These are phyloP conservation scores for Pontederia crassipes DNA, from an alignment of 176 grass and related monocot genomes.

Conservation along the genomic window DNA sequence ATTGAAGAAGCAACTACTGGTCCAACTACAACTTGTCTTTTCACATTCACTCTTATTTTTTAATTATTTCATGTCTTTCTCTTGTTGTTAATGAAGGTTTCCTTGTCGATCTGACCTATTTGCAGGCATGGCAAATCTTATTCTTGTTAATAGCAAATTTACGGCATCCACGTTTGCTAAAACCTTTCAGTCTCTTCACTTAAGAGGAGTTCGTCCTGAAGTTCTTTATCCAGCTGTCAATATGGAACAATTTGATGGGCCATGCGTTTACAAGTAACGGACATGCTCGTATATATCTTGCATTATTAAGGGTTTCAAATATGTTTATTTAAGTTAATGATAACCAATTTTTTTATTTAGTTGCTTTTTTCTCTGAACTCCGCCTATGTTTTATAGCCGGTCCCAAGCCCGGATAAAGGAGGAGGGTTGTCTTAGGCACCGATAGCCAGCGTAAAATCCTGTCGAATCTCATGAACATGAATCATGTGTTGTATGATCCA, in stretches of 20 bases:
- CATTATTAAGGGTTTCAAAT: background rate
- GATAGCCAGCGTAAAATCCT: too few species aligned
- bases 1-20: constrained; percentile 81
- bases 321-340: too few species aligned
- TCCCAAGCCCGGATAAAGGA: too few species aligned
- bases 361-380: too few species aligned
- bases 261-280: constrained; percentile 72
- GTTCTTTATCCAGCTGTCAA: constrained; percentile 87
- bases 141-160: constrained; percentile 95
- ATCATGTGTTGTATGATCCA: background rate
- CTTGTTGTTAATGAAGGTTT: background rate
- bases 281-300: constrained; percentile 43
- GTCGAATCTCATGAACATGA: too few species aligned
- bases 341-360: too few species aligned
- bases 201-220: constrained; percentile 50
- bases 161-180: constrained; percentile 69
- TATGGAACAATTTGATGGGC: constrained; percentile 67
- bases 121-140: constrained; percentile 86
- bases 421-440: too few species aligned
- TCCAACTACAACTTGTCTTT: background rate
- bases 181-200: constrained; percentile 58
- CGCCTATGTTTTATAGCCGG: too few species aligned
- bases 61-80: background rate
- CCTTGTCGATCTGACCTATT: background rate
- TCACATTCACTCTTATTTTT: background rate